phyloP scores from a whole-genome alignment of 345 rosid species.

The Aethionema arabicum region DNA sequence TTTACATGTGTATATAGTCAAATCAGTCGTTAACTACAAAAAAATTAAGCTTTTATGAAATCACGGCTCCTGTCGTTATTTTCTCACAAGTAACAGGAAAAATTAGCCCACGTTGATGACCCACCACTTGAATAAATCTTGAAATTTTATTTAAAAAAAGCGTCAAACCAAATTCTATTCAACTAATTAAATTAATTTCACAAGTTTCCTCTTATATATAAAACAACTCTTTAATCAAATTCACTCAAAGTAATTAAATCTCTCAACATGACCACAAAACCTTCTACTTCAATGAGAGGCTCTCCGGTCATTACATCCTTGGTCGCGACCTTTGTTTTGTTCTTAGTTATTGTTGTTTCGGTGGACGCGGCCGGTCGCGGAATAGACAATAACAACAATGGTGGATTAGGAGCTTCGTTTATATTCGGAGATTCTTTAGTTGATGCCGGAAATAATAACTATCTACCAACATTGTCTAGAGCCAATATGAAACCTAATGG shows the following conservation, averaged over 20 bases:
- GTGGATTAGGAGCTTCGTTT: slow-evolving; percentile 53
- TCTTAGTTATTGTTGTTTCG: neutral
- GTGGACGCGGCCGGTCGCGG: slow-evolving; percentile 38
- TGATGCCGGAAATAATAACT: slow-evolving; percentile 80
- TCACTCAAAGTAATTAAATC: slow-evolving; percentile 1
- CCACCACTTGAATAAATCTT: slow-evolving; percentile 36
- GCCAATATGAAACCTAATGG: slow-evolving; percentile 69
- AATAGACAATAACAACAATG: slow-evolving; percentile 25
- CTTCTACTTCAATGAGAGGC: slow-evolving; percentile 13
- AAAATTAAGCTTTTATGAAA: slow-evolving; percentile 7
- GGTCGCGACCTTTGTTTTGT: slow-evolving; percentile 8
- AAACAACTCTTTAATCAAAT: slow-evolving; percentile 26
- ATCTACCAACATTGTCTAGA: slow-evolving; percentile 58
- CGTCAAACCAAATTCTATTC: slow-evolving; percentile 36
- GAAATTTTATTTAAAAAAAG: slow-evolving; percentile 1
- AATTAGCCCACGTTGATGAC: slow-evolving; percentile 34
- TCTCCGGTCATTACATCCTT: too few relatives aligned
- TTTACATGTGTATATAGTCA: neutral
- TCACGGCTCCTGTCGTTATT: slow-evolving; percentile 9
- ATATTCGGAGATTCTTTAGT: slow-evolving; percentile 80
- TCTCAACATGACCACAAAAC: slow-evolving; percentile 8
- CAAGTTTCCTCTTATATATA: slow-evolving; percentile 25
- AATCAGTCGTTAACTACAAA: neutral
- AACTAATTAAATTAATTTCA: slow-evolving; percentile 20
- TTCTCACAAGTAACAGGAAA: slow-evolving; percentile 33